Evolutionary conservation across 805 yeast genomes (phyloP), one percentile per base, ranked within the genome.

Genomic region (Candida taoyuanica): DNA sequence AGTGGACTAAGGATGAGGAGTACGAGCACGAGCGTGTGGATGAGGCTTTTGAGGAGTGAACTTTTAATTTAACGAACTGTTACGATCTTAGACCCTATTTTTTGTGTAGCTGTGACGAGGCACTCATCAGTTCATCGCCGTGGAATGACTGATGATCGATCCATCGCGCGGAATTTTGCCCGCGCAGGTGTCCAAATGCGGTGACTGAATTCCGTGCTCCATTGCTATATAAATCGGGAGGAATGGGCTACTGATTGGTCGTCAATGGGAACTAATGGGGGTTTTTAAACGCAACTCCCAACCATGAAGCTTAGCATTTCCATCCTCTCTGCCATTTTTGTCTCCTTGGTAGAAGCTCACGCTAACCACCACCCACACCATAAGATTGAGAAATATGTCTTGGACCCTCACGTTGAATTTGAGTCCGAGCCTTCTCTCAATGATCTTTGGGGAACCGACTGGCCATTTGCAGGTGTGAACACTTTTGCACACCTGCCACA

Each of bases 401-500:
- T 45, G 5, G 49, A 45, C 25, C 49, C 49, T 17, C 23, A 27
- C 9, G 38, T 46, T 24, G 36, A 42, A 27, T 39, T 40, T 18
- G 48, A 40, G 15, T 43, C 48, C 33, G 45, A 44, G n/a, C 70
- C 74, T 2, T 51, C 70, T 5, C 60, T 82, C n/a, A 65, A 74
- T 23, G 74, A 76, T 9, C 62, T 75, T 43, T 84, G 93, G 93
- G 89, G 83, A 5, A 70, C 69, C 31, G 77, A 73, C 29, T 82
- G 89, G 89, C 84, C 83, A 6, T 79, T 78, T 48, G 71, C 71
- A 42, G 86, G 85, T 1, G 68, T 78, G 31, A 73, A 73, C 52
- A 74, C 85, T 0, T 85, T 83, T 68, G 94, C 93, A 3, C 93
- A 85, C 45, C 62, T 85, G 35, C 77, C 77, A 17, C 69, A 73